A percentile compares a stretch with the other conserved stretches of the same genome.
These are phyloP conservation scores for Mortierella sp. DNA, from an alignment of 371 early-diverging fungal species.

Conservation along the genomic window DNA sequence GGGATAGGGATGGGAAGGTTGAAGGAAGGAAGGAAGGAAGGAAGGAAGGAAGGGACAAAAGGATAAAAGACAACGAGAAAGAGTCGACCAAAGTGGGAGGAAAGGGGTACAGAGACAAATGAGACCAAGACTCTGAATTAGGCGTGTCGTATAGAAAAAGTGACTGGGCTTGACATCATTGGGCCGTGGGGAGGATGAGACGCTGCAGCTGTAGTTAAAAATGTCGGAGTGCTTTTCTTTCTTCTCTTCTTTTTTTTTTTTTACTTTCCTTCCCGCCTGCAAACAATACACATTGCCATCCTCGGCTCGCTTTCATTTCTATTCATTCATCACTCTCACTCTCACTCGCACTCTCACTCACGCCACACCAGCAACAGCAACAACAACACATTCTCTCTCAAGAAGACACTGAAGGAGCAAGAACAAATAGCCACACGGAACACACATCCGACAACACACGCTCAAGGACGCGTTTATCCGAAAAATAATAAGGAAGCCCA, in stretches of 20 bases:
- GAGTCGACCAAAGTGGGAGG: neutral
- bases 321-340: neutral
- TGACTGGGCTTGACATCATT: neutral
- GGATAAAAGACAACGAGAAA: neutral
- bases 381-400: neutral
- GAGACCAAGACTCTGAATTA: neutral
- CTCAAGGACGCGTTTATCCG: slow-evolving; percentile 3
- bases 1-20: neutral
- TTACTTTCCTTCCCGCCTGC: slow-evolving; percentile 33
- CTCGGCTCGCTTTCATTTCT: slow-evolving; percentile 25
- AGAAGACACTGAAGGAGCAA: neutral
- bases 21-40: neutral
- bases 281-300: slow-evolving; percentile 33
- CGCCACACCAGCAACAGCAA: neutral
- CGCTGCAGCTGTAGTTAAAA: neutral
- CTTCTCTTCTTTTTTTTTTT: slow-evolving; percentile 59
- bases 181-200: neutral
- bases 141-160: too few relatives aligned
- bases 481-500: slow-evolving; percentile 2
- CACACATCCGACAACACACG: neutral
- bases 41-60: neutral
- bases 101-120: neutral
- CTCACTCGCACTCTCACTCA: neutral
- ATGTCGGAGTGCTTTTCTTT: neutral
- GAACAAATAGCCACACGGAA: neutral